Evolutionary conservation across 331 rosid species (phyloP).

Genomic region (Quercus lobata): DNA sequence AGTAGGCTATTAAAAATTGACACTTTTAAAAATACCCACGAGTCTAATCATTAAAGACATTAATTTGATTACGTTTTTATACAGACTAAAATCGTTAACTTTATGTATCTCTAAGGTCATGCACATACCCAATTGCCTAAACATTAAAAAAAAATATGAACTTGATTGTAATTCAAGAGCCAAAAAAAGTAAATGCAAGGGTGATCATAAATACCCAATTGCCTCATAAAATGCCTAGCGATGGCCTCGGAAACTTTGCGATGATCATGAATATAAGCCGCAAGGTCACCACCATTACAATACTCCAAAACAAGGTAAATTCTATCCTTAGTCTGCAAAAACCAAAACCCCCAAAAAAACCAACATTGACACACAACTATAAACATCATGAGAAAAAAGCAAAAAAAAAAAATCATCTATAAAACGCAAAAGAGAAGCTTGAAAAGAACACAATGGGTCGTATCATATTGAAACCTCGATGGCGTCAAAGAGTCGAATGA

Average conservation of each 20-base stretch:
- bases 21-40: not conserved
- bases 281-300: slow-evolving; percentile 92
- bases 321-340: slow-evolving; percentile 55
- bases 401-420: not conserved
- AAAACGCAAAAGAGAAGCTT: not conserved
- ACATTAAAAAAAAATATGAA: not conserved
- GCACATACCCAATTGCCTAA: not conserved
- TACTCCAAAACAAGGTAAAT: slow-evolving; percentile 94
- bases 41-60: not conserved
- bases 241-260: slow-evolving; percentile 66
- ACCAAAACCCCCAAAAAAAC: slow-evolving; percentile 2
- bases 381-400: not conserved
- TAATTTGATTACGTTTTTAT: not conserved
- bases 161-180: not conserved
- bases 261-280: slow-evolving; percentile 54
- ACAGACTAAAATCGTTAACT: not conserved
- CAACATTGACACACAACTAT: not conserved
- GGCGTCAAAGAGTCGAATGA: slow-evolving; percentile 59
- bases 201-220: slow-evolving; percentile 54
- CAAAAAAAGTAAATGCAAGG: not conserved
- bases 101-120: not conserved
- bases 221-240: slow-evolving; percentile 89
- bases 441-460: no score
- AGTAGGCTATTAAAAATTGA: not conserved
- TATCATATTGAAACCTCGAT: slow-evolving; percentile 26